Evolutionary conservation across 257 asterid species (phyloP).

Genomic region (Solanum okadae): DNA sequence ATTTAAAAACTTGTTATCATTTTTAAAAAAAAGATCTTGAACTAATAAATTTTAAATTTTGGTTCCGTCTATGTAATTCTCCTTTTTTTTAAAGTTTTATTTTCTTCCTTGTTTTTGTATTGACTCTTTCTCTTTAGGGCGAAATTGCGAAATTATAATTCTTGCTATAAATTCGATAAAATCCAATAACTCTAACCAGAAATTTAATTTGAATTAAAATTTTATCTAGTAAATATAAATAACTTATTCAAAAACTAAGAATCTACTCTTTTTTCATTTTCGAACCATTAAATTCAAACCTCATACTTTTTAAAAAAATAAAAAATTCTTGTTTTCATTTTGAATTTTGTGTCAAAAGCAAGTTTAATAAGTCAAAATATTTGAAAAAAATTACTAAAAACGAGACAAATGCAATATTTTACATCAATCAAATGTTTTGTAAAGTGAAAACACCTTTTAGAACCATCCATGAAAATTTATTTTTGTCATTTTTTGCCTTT

Average conservation of each 20-base stretch:
- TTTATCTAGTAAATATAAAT: neutral
- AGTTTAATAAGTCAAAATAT: neutral
- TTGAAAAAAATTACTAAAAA: neutral
- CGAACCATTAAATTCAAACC: neutral
- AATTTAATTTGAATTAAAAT: neutral
- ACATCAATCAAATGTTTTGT: neutral
- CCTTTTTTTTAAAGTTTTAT: neutral
- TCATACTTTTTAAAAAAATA: neutral
- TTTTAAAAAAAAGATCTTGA: fast-evolving
- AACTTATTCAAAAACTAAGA: neutral
- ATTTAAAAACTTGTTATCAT: no score
- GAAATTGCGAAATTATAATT: neutral
- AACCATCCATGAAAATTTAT: neutral
- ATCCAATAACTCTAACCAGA: neutral
- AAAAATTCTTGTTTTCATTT: neutral
- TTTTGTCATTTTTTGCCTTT: neutral
- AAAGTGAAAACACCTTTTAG: neutral
- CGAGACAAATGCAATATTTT: neutral
- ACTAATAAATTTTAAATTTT: neutral
- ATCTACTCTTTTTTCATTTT: neutral
- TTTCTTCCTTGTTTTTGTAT: neutral
- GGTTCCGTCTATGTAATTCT: fast-evolving
- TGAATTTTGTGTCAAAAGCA: neutral
- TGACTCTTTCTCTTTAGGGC: neutral
- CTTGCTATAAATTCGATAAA: neutral